Base-by-base conservation (phyloP, 768 basidiomycete species). In the Pleurotus ostreatus region DNA sequence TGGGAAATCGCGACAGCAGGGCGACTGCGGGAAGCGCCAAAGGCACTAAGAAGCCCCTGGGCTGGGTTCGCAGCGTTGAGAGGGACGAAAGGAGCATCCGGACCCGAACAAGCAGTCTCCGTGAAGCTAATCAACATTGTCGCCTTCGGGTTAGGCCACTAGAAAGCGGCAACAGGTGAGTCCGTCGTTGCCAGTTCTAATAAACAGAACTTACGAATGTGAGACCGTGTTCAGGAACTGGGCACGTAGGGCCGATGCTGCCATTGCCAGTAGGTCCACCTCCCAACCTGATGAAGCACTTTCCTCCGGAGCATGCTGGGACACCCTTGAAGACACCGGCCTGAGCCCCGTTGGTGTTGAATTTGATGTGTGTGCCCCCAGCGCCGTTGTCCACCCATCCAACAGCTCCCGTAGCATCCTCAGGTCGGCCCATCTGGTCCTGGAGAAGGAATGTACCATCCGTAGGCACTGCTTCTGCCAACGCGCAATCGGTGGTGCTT, bases 141-240 rank as follows among this genome's bases (percentile, higher is more conserved):
- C 0, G 23, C 39, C n/a, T 53, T 53, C 9, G 51, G 37, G 39
- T 53, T 53, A 39, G 51, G 51, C 51, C 51, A 53, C 51, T 53
- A 41, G 8, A 22, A 6, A 37, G 20, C 1, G 22, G 9, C 3
- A 41, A 8, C 18, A 38, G 20, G 13, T 18, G 8, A 18, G 22
- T 38, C 4, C 30, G 9, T 22, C 5, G n/a, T 16, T 25, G 1
- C 34, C 9, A n/a, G 1, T 15, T 2, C 38, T 39, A 15, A 3
- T 15, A 40, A 40, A 22, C 4, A 37, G 51, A 16, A 18, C 51
- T 40, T 40, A 53, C 51, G 51, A 53, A 53, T 2, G 51, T 53
- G 23, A 53, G 51, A 0, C 51, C 51, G 39, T 53, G 51, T 0
- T 34, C 13, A 3, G 34, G 34, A 16, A 41, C 41, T 12, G 51